Evolutionary conservation across 345 rosid genomes (phyloP), one percentile per base, ranked within the genome.

Genomic region (Conringia planisiliqua): DNA sequence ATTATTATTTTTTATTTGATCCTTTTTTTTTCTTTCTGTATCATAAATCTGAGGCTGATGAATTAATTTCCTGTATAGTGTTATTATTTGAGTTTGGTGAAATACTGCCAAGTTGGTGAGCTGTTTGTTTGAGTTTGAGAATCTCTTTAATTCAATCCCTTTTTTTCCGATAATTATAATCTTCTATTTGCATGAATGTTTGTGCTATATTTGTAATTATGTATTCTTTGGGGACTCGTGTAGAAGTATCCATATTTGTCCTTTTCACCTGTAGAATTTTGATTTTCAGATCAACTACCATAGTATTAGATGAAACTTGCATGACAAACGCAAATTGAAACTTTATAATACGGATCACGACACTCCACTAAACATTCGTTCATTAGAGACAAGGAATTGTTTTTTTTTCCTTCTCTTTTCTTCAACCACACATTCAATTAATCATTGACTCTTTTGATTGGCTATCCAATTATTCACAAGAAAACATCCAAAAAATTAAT

Each of bases 41-140:
- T 71, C 76, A 71, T 77, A 77, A 65, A 57, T 75, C 26, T 46
- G 72, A 38, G 68, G 68, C 61, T 77, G 76, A 44, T 62, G 71
- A 70, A 10, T 43, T 76, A 71, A 47, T 70, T 76, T 70, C 66
- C 48, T 77, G 80, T 77, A 71, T 71, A 70, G 76, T 77, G 67
- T 57, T 70, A 32, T 58, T 56, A 71, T 71, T 71, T 65, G 80
- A 71, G 76, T 65, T 71, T 77, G 80, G 71, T 65, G 68, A 56
- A 77, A 66, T 57, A 63, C 61, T 56, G 48, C 66, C 61, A 46
- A 63, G 38, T 27, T 64, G 66, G 66, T 76, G 74, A 47, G 74
- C 16, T 70, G 59, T 64, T 77, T 70, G 76, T 77, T 64, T 27
- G 56, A 56, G 71, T 77, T 57, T 70, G 62, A 36, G 3, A 47